Base-by-base conservation (phyloP, 2,329 filamentous ascomycete genomes). In the Phyllosticta paracitricarpa region DNA sequence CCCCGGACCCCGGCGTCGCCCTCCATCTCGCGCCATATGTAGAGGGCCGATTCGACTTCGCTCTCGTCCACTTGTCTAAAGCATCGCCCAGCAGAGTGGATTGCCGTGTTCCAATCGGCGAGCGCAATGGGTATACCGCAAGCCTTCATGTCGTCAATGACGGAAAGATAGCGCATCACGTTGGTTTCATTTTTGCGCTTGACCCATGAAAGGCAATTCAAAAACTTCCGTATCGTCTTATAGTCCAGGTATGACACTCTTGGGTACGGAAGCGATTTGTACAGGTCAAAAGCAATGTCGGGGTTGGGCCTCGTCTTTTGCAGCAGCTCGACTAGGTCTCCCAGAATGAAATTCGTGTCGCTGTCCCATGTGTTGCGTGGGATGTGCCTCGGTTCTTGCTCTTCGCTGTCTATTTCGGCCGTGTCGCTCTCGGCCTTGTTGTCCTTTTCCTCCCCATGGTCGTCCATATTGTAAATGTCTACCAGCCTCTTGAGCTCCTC, bases 11-110 rank as follows among this genome's bases (percentile, higher is more conserved):
- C 81, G 1, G 86, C 85, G 4, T 84, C 77, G 55, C 83, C 80
- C 73, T 99, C 94, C 91, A 97, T 97, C 68, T 94, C 86, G 65
- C 84, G 85, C 92, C 93, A 99, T 25, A 95, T 75, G 56, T 84
- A 82, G 54, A 99, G 78, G 0, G 89, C 86, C 4, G 84, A 81
- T 72, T 89, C 78, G 53, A 89, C 73, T 71, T 91, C 82, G 51
- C 81, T 68, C 54, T 81, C 78, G 54, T 83, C 80, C 51, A 85
- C 78, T 10, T 69, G 77, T 8, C 82, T 78, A 65, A 87, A 84
- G 66, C 89, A 91, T 61, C 87, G 85, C 48, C 87, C 87, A 9
- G 89, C 88, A 68, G 95, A 88, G 22, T 88, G 82, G 58, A 97
- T 84, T 48, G 91, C 92, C 51, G 84, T 85, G 64, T 89, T 96